Evolutionary conservation across 2,329 filamentous ascomycete species (phyloP), one percentile per base, ranked within the genome.

Genomic region (Beauveria sp.): DNA sequence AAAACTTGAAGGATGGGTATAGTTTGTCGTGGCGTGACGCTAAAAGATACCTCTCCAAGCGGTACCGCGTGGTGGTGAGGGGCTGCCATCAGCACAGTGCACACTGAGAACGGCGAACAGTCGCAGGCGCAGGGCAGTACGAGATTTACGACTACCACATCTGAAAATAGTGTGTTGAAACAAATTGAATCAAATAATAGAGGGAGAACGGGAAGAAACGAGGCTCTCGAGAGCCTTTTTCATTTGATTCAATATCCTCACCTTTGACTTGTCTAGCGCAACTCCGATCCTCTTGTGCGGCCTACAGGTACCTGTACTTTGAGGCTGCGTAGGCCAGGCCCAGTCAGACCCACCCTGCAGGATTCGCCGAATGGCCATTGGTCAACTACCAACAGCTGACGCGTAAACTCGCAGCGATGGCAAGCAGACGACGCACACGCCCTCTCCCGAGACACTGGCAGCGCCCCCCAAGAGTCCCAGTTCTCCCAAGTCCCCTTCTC

Each of bases 331-430:
- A 63, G 52, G 62, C 56, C 43, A 18, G 57, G 43, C 52, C 57
- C 51, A 42, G 31, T 58, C 4, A 1, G 58, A n/a, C 53, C 62
- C 62, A 61, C 62, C 26, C 2, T 20, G n/a, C 7, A 49, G 40
- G 45, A 61, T 56, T 63, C 40, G 12, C 7, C 12, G n/a, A 18
- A 26, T 16, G 14, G 49, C 62, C 59, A 71, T 71, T 71, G 69
- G 69, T 54, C 55, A 24, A 56, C 61, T 64, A 64, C 65, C 63
- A 65, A 67, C 66, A 69, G 70, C 69, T 71, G 67, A 71, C 70
- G 70, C 70, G 70, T 71, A 71, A 68, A 67, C 64, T 64, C 65
- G 52, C 64, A 60, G 51, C 57, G 49, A 62, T 55, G 59, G 59
- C 59, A 60, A 62, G 62, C 61, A 60, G 58, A 54, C 40, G 62